Base-by-base conservation (phyloP, 78 protist species). In the Abeoforma whisleri region DNA sequence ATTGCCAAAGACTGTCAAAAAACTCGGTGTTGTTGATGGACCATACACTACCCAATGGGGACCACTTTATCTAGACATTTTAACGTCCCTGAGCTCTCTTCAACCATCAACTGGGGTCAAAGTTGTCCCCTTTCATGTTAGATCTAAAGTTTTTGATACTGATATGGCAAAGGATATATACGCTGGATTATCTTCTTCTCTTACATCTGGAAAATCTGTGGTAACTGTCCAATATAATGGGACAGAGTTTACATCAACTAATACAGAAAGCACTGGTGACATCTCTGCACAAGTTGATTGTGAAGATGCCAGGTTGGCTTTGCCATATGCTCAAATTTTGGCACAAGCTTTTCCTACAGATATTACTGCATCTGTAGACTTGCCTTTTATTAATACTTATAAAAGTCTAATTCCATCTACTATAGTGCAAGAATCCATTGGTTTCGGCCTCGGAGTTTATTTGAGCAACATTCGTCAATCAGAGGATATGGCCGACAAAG, bases 41-140 rank as follows among this genome's bases (percentile, higher is more conserved):
- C n/a, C n/a, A n/a, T n/a, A n/a, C n/a, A 74, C 2, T 2, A 57
- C 69, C 12, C 74, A 1, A 30, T 82, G 69, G 73, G 86, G 86
- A 2, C 86, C 76, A 5, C 2, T 82, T 1, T 82, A 40, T 57
- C 22, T 82, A 76, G 86, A 82, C 22, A 76, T 82, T 40, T 35
- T 68, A 2, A 76, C 86, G 22, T 33, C 86, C 19, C 40, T 57
- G 19, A 37, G 32, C 12, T 31, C 83, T 38, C 12, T 38, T 79
- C 73, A 68, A 12, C 5, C 37, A 22, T 8, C 28, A 12, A 8
- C 5, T 31, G 12, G 12, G 39, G 40, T 8, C 83, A 57, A 12
- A 5, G 83, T 79, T 12, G 22, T 22, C 19, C 12, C 48, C 30
- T 57, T 57, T 22, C 12, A 79, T 12, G 22, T 79, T 38, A 33